Evolutionary conservation across 1,139 yeast genomes (phyloP), one percentile per base, ranked within the genome.

Genomic region (Magnusiomyces tetraspermus): DNA sequence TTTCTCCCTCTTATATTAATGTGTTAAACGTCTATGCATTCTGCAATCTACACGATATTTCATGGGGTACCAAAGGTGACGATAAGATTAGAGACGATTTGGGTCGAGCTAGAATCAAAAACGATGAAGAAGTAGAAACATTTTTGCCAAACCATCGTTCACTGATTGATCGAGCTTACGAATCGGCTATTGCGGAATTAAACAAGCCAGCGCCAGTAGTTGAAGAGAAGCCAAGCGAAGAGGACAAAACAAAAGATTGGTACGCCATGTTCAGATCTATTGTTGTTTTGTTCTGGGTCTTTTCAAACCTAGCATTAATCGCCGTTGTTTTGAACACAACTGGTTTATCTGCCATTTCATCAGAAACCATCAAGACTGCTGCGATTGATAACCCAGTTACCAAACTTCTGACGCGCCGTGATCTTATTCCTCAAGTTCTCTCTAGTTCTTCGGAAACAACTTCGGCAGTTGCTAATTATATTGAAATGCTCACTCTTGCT

Each of bases 21-120:
- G 83, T 94, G 19, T 74, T 71, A 33, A 71, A 68, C 53, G 74
- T 90, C 43, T 90, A 88, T 71, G 96, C 97, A 1, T 89, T 90
- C 65, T 89, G 97, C 72, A 90, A 90, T 67, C 85, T 95, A 56
- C 97, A 90, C 69, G 97, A 90, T 73, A 90, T 90, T 47, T 85
- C 96, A 1, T 92, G 98, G 98, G 98, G 98, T 64, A 92, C 98
- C 0, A 92, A 92, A 67, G 98, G 97, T 56, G 86, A 83, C 11
- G 79, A 79, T 54, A 76, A 74, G 55, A 80, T 83, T 1, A 78
- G 76, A 57, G 68, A 70, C 51, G 89, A 84, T 67, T 73, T 85
- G 59, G 95, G 95, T 51, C 76, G 78, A 24, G 92, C 89, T 36
- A 79, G 78, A 46, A 71, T 78, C 6, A 75, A 78, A 57, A 72